Evolutionary conservation across 257 asterid genomes (phyloP), one percentile per base, ranked within the genome.

Genomic region (Orobanche coerulescens): DNA sequence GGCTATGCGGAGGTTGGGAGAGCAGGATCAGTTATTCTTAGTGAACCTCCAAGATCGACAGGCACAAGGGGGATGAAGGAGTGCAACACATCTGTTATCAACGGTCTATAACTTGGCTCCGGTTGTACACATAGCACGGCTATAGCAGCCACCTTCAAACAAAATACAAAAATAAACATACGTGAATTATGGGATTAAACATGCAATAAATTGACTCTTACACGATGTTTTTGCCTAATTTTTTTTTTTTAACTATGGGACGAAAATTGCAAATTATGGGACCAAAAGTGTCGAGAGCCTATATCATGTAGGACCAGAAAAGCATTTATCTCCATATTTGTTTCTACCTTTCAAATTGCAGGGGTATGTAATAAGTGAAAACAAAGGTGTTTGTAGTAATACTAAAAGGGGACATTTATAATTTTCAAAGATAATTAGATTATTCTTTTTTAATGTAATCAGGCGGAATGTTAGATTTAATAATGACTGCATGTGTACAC

Each of bases 21-120:
- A 26, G 76, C 59, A 64, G 76, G 44, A 54, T 88, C 84, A 0
- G 79, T 76, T 56, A 76, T 51, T 73, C 84, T 81, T 51, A 88
- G 73, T 10, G 98, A 81, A 26, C 98, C 98, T 60, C 98, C 95
- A 6, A 84, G 95, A 66, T 88, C 96, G 5, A 70, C 78, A 19
- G 98, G 95, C 70, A 92, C 96, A 2, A 92, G 98, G 1, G 98
- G 98, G 58, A 92, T 92, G 72, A 88, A 88, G 30, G 98, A 92
- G 76, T 92, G 96, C 70, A 88, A 75, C 66, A 92, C 98, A 24
- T 88, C 98, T 0, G 96, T 92, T 65, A 92, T 92, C 78, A 92
- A 67, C 4, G 98, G 98, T 55, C 98, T 73, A 53, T 92, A 92
- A 62, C 98, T 85, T 34, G 98, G 98, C 78, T 92, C 98, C 1